Evolutionary conservation across 805 yeast genomes (phyloP).

Genomic region (Yarrowia sp.): DNA sequence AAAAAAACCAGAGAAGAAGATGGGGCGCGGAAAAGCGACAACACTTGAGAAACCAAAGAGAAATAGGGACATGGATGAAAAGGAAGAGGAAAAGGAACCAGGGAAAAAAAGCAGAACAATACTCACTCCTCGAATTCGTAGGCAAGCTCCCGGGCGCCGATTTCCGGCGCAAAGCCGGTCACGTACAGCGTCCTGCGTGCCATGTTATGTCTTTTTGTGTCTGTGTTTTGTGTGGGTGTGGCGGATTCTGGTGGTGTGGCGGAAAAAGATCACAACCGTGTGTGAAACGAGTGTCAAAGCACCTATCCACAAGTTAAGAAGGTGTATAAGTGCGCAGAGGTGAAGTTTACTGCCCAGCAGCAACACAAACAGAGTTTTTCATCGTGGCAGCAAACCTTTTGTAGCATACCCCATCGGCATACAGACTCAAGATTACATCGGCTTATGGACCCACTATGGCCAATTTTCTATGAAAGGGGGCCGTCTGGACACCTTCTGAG

Average conservation of each 20-base stretch:
- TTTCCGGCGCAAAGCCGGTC: conserved; percentile 44
- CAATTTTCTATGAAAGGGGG: too few relatives aligned
- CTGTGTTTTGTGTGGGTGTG: neutral
- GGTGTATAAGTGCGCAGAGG: conserved; percentile 6
- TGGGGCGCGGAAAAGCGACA: neutral
- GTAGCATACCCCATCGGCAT: neutral
- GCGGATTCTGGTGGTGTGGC: neutral
- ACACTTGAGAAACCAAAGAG: neutral
- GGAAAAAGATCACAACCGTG: neutral
- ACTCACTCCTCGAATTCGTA: conserved; percentile 48
- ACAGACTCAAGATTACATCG: neutral
- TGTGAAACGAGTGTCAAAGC: conserved; percentile 1
- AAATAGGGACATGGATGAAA: neutral
- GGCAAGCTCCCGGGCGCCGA: conserved; percentile 49
- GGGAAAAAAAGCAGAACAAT: conserved; percentile 5
- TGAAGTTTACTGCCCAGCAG: neutral
- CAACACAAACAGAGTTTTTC: conserved; percentile 13
- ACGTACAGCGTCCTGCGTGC: conserved; percentile 45
- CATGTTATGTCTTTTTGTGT: neutral
- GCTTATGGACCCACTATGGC: too few relatives aligned
- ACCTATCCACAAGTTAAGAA: conserved; percentile 11
- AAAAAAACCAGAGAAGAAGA: too few relatives aligned
- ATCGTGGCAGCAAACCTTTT: conserved; percentile 8
- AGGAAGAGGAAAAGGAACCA: neutral
- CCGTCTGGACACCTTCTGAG: too few relatives aligned